Evolutionary conservation across 495 filamentous ascomycete species (phyloP).

Genomic region (Xylaria sp.): DNA sequence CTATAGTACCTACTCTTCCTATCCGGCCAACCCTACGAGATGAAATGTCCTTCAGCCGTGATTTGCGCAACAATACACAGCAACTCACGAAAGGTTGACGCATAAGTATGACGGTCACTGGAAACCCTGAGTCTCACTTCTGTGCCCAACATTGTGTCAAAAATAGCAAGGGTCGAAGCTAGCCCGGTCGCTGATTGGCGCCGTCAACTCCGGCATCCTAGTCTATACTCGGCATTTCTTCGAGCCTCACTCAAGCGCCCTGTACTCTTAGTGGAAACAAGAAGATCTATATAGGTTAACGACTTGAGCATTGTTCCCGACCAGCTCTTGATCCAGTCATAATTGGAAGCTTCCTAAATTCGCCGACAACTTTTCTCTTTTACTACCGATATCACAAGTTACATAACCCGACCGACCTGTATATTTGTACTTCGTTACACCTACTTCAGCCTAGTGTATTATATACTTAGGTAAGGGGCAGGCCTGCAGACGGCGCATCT

Average conservation of each 20-base stretch:
- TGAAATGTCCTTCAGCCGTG: too few species aligned
- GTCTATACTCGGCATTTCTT: slow-evolving; percentile 4
- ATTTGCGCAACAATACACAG: not conserved
- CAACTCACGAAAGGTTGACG: not conserved
- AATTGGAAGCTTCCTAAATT: not conserved
- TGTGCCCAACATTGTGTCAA: slow-evolving; percentile 36
- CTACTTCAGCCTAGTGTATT: too few species aligned
- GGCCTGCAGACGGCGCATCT: not conserved
- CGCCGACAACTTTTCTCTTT: not conserved
- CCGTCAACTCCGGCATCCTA: slow-evolving; percentile 34
- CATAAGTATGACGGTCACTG: slow-evolving; percentile 1
- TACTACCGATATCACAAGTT: too few species aligned
- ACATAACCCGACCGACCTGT: too few species aligned
- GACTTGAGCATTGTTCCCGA: not conserved
- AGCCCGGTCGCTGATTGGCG: slow-evolving; percentile 31
- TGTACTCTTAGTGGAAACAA: not conserved
- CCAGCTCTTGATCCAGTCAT: not conserved
- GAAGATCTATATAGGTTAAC: not conserved
- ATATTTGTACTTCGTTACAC: too few species aligned
- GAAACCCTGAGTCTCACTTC: slow-evolving; percentile 13
- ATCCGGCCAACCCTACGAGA: too few species aligned
- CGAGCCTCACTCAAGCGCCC: not conserved
- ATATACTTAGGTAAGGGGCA: not conserved
- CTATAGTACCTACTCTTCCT: not conserved
- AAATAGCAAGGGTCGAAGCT: slow-evolving; percentile 32